Conservation (phyloP, 805 yeast genomes). For the Wickerhamiella musiphila region DNA sequence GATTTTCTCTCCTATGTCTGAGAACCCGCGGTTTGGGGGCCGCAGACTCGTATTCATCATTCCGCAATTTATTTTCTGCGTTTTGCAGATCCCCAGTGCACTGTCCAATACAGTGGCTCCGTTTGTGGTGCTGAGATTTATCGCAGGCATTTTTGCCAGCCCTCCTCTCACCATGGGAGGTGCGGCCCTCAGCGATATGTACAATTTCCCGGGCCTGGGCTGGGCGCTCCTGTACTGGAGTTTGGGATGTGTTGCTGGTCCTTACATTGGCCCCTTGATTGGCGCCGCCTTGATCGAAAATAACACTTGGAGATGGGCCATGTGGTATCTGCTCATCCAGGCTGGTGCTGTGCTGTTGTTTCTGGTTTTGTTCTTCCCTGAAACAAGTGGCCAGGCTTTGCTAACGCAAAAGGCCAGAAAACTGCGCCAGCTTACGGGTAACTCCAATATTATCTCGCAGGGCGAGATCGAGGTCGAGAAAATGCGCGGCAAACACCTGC, state of each 20-base stretch:
- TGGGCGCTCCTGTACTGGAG: slow-evolving; percentile 36
- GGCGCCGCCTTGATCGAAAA: slow-evolving; percentile 34
- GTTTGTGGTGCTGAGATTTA: slow-evolving; percentile 32
- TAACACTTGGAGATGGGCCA: slow-evolving; percentile 36
- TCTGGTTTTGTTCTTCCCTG: slow-evolving; percentile 29
- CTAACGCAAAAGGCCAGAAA: slow-evolving; percentile 32
- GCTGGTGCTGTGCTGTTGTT: slow-evolving; percentile 24
- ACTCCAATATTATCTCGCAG: slow-evolving; percentile 5
- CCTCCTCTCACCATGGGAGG: slow-evolving; percentile 44
- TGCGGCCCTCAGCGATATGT: slow-evolving; percentile 37
- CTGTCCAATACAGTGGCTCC: slow-evolving; percentile 33
- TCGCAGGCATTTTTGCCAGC: slow-evolving; percentile 38
- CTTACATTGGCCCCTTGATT: slow-evolving; percentile 37
- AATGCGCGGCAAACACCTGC: neutral
- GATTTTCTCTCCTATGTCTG: slow-evolving; percentile 39
- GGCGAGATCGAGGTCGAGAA: slow-evolving; percentile 8
- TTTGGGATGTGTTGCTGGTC: slow-evolving; percentile 37
- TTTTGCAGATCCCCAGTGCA: slow-evolving; percentile 42
- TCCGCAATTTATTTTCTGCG: slow-evolving; percentile 30
- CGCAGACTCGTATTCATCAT: slow-evolving; percentile 31
- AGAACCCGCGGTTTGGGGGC: slow-evolving; percentile 29
- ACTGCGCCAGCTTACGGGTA: slow-evolving; percentile 28
- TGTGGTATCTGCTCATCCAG: slow-evolving; percentile 31
- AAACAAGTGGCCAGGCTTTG: slow-evolving; percentile 30
- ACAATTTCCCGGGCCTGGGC: slow-evolving; percentile 27